Base-by-base conservation (phyloP, 108 stramenopile genomes). In the Aurantiochytrium sp. region DNA sequence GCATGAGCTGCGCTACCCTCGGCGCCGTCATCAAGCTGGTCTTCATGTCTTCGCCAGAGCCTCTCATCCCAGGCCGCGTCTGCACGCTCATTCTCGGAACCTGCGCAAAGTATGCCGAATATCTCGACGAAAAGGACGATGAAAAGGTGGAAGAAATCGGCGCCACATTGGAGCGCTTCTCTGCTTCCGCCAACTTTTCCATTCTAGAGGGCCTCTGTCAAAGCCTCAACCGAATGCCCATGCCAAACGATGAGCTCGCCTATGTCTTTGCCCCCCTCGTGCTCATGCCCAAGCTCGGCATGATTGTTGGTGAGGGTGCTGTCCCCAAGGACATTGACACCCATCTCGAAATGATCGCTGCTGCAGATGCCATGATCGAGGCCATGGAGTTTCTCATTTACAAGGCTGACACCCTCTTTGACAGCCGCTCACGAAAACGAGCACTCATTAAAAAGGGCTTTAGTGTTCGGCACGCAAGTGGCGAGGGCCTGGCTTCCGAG, bases 141-240 rank as follows among this genome's bases (percentile, higher is more conserved):
- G 76, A 83, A 83, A 83, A 83, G 76, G 76, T 83, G 0, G 76
- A 83, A 23, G 76, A 83, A 28, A 83, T 83, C 4, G 76, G 76
- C 6, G 76, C 76, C 19, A 83, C 76, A 6, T 45, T 83, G 10
- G 76, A 83, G 76, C 76, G 76, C 25, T 83, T 83, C 51, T 83
- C 76, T 12, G 49, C 45, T 2, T 53, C 45, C 19, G 28, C n/a
- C 45, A 83, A 53, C 76, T 53, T 83, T 45, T 19, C 45, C 76
- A 83, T 83, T 23, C 76, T 83, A 6, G 76, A 83, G 51, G 76
- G 76, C 49, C 76, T 83, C 28, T 83, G 76, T 23, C 76, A 83
- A 23, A 53, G 76, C 51, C 51, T 83, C 25, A 83, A 35, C 4
- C 76, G 76, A 0, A 43, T 83, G 18, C 76, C 76, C 45, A 83